Conservation (phyloP, 768 basidiomycete genomes). For the Boletus sensibilis region DNA sequence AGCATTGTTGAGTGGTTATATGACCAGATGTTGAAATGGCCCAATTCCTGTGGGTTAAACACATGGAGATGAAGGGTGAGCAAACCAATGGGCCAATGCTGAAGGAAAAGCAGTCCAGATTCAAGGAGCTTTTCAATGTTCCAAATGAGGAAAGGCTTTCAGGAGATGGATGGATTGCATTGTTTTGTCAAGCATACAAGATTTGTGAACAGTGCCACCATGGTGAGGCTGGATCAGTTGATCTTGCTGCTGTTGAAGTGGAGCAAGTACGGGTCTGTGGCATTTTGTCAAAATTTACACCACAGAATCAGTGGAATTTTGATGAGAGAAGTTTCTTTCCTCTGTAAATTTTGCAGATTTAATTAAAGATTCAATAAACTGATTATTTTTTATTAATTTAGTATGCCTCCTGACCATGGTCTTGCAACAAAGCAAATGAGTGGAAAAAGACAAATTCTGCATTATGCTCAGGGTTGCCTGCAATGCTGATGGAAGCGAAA, state of each 20-base stretch:
- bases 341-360: no score
- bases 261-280: no score
- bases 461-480: no score
- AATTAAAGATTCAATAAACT: no score
- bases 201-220: slow-evolving; percentile 15
- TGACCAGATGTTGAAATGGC: slow-evolving; percentile 36
- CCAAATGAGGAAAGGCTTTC: slow-evolving; percentile 23
- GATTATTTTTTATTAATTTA: no score
- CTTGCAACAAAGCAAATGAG: no score
- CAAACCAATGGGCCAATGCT: slow-evolving; percentile 11
- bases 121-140: slow-evolving; percentile 30
- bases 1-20: slow-evolving; percentile 32
- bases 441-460: no score
- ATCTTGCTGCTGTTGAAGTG: background rate
- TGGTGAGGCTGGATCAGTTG: slow-evolving; percentile 14
- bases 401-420: no score
- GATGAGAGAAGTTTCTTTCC: no score
- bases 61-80: slow-evolving; percentile 30
- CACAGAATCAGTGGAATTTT: no score
- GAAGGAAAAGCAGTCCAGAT: slow-evolving; percentile 7
- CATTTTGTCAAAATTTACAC: no score
- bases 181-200: background rate
- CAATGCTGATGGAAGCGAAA: background rate
- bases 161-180: background rate
- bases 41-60: slow-evolving; percentile 32